A percentile compares a stretch with the other conserved stretches of the same genome.
These are phyloP conservation scores for Cardamine chenopodiifolia DNA, from an alignment of 345 rosid species.

Conservation along the genomic window DNA sequence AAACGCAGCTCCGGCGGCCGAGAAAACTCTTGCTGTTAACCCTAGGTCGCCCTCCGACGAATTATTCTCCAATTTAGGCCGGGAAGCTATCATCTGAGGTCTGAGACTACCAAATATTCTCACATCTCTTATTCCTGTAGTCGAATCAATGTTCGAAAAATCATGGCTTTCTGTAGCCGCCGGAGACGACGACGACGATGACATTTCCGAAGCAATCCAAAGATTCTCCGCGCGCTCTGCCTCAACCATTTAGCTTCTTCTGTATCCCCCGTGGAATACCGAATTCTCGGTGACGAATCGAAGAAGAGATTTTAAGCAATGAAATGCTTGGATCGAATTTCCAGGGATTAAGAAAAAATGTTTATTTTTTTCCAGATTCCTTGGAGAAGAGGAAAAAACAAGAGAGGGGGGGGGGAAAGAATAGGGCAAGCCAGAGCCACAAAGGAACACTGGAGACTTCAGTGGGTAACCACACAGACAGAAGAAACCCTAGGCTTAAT, in stretches of 20 bases:
- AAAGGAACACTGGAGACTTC: constrained; percentile 34
- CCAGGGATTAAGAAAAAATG: background rate
- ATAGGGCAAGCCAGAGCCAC: constrained; percentile 36
- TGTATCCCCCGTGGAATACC: background rate
- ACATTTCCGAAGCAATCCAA: constrained; percentile 40
- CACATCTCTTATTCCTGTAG: constrained; percentile 24
- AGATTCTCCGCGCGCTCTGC: constrained; percentile 34
- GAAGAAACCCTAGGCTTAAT: constrained; percentile 20
- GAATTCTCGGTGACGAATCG: background rate
- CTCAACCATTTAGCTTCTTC: constrained; percentile 34
- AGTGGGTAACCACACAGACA: constrained; percentile 37
- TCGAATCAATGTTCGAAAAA: constrained; percentile 11
- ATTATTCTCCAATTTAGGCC: constrained; percentile 25
- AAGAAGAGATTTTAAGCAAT: background rate
- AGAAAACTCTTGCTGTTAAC: constrained; percentile 66
- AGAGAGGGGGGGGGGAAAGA: background rate
- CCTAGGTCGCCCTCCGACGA: constrained; percentile 56
- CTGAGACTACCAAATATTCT: constrained; percentile 12
- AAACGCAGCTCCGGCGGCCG: constrained; percentile 96
- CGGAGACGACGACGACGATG: constrained; percentile 30
- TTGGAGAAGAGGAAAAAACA: constrained; percentile 39
- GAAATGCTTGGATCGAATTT: constrained; percentile 19
- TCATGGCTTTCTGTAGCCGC: constrained; percentile 9
- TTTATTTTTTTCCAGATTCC: constrained; percentile 41
- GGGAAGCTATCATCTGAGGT: constrained; percentile 25